Evolutionary conservation across 768 basidiomycete genomes (phyloP), one percentile per base, ranked within the genome.

Genomic region (Mycena amicta): DNA sequence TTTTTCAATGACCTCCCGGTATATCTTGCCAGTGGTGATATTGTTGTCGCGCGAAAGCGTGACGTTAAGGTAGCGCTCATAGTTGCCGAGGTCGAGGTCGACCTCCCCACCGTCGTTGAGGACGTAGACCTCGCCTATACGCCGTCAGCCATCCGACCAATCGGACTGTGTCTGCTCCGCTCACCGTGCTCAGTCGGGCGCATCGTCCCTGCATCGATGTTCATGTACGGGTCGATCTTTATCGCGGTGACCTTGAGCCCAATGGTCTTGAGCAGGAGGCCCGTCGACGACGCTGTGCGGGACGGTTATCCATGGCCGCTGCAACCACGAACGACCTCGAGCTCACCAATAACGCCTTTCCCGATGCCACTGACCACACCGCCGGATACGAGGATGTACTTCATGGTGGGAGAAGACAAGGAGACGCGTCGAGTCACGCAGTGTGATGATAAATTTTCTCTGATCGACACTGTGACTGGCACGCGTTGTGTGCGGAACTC

Each of bases 141-240:
- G 23, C n/a, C 12, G 50, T 28, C 55, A 63, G 57, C 39, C 23
- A 12, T 40, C 30, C 8, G 20, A n/a, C 8, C 13, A 3, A 39
- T 2, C 26, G 5, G 16, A 15, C 23, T 22, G 2, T 30, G 18
- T 8, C 20, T 5, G 26, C 1, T 27, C 13, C 18, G 39, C 87
- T 81, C 72, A 93, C 95, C 96, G 71, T 99, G 96, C 74, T 99
- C 96, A 16, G 95, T 96, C 15, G 96, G 96, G 50, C 93, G 83
- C 96, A 99, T 99, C 20, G 96, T 98, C 31, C 96, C 96, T 23
- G 96, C 96, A 81, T 99, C 96, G 67, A 99, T 98, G 77, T 99
- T 99, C 96, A 99, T 98, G 67, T 99, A 99, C 15, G 96, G 96
- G 72, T 99, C 96, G 68, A 99, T 98, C 78, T 99, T 99, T 82